These are phyloP conservation scores for Teratosphaeriaceae sp. DNA, from an alignment of 2,329 filamentous ascomycete species.

Conservation along the genomic window DNA sequence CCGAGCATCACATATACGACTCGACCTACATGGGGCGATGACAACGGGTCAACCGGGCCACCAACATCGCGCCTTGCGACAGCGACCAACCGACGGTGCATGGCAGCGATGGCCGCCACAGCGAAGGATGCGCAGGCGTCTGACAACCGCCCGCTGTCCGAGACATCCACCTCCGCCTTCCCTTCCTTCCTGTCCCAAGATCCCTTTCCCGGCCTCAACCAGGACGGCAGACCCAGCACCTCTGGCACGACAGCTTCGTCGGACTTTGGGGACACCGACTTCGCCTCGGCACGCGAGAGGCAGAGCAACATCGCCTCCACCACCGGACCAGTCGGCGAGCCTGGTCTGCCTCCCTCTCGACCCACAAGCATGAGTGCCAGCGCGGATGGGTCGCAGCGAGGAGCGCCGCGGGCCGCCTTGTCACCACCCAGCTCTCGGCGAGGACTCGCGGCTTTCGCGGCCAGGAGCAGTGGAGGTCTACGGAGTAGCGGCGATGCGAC, in stretches of 20 bases:
- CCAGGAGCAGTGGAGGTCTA: slow-evolving; percentile 6
- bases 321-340: slow-evolving; percentile 42
- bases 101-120: not conserved
- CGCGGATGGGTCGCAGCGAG: slow-evolving; percentile 14
- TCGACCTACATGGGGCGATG: no score
- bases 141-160: not conserved
- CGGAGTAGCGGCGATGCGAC: slow-evolving; percentile 7
- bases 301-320: slow-evolving; percentile 20
- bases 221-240: slow-evolving; percentile 15
- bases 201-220: slow-evolving; percentile 14
- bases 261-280: slow-evolving; percentile 12
- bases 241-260: slow-evolving; percentile 15
- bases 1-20: no score
- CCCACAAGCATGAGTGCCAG: slow-evolving; percentile 33
- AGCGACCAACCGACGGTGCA: no score
- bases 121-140: not conserved
- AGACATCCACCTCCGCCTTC: slow-evolving; percentile 14
- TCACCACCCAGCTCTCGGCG: slow-evolving; percentile 15
- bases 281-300: slow-evolving; percentile 10
- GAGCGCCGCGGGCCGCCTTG: slow-evolving; percentile 8
- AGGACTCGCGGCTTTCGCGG: slow-evolving; percentile 13
- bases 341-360: slow-evolving; percentile 42
- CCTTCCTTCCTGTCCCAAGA: slow-evolving; percentile 24
- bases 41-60: no score
- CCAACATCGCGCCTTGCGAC: no score